Evolutionary conservation across 352 stramenopile species (phyloP).

Genomic region (Pythium scleroteichum): DNA sequence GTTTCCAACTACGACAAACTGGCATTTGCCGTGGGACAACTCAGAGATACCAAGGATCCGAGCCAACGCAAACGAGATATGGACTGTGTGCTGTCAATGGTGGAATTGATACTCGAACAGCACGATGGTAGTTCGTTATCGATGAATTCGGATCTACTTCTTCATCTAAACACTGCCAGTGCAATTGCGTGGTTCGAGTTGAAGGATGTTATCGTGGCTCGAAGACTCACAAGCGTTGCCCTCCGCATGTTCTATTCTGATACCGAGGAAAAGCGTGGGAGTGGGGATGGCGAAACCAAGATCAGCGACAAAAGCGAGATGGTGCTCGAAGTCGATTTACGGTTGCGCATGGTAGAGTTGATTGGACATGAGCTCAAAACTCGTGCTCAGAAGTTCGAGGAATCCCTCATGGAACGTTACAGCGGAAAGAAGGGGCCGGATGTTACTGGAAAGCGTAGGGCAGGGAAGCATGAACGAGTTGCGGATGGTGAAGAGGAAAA

Average conservation of each 20-base stretch:
- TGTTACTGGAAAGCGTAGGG: constrained; percentile 1
- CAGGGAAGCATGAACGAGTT: not conserved
- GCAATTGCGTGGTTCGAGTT: constrained; percentile 47
- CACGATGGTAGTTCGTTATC: not conserved
- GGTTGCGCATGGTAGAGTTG: constrained; percentile 50
- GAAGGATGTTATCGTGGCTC: constrained; percentile 25
- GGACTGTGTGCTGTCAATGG: constrained; percentile 16
- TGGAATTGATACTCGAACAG: not conserved
- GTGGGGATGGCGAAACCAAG: constrained; percentile 8
- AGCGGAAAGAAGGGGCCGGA: constrained; percentile 15
- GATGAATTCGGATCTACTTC: constrained; percentile 28
- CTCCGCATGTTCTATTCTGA: constrained; percentile 47
- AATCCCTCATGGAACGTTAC: not conserved
- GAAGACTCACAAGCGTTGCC: constrained; percentile 24
- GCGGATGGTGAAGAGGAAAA: constrained; percentile 5
- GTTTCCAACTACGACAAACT: constrained; percentile 44
- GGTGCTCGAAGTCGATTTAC: constrained; percentile 57
- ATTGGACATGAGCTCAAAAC: constrained; percentile 42
- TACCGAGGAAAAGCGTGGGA: not conserved
- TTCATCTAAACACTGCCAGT: constrained; percentile 51
- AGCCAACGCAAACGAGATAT: constrained; percentile 32
- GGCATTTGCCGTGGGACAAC: constrained; percentile 64
- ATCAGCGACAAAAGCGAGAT: constrained; percentile 49
- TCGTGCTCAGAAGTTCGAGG: constrained; percentile 11
- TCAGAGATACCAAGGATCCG: constrained; percentile 63